These are phyloP conservation scores for Protomyces inundatus DNA, from an alignment of 1,139 yeast species.

Conservation along the genomic window DNA sequence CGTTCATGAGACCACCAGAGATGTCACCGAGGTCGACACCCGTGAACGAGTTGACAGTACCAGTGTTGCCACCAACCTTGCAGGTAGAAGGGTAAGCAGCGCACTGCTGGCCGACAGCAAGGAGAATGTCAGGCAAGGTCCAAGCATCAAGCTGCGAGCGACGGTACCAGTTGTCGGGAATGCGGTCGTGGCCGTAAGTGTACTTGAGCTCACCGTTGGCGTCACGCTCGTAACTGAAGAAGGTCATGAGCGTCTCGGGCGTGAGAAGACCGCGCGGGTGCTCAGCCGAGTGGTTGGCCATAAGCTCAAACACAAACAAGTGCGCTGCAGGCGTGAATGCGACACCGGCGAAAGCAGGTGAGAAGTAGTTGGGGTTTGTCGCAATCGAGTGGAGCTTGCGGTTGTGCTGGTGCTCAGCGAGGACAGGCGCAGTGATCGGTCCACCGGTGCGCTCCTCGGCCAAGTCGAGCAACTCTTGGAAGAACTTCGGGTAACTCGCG, in stretches of 20 bases:
- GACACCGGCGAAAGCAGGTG: conserved; percentile 4
- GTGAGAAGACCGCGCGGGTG: conserved; percentile 4
- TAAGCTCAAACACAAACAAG: neutral
- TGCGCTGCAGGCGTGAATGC: conserved; percentile 7
- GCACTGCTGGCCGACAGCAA: neutral
- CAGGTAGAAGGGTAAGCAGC: neutral
- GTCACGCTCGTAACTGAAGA: neutral
- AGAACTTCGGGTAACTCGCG: neutral
- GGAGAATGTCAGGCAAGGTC: conserved; percentile 1
- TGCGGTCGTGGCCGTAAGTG: neutral
- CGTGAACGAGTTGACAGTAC: neutral
- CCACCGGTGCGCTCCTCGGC: conserved; percentile 6
- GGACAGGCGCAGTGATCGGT: neutral
- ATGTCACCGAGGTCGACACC: conserved; percentile 6
- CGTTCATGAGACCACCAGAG: conserved; percentile 1
- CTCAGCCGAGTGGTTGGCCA: conserved; percentile 4
- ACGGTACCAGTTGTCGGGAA: conserved; percentile 6
- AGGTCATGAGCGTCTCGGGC: conserved; percentile 1
- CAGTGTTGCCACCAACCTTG: conserved; percentile 3
- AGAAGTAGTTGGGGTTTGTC: conserved; percentile 1
- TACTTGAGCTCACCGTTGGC: neutral
- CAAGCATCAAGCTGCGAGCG: neutral
- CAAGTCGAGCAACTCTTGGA: neutral
- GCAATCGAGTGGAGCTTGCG: neutral
- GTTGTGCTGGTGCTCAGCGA: conserved; percentile 9